Base-by-base conservation (phyloP, 805 yeast species). In the Wickerhamiella nectarea region DNA sequence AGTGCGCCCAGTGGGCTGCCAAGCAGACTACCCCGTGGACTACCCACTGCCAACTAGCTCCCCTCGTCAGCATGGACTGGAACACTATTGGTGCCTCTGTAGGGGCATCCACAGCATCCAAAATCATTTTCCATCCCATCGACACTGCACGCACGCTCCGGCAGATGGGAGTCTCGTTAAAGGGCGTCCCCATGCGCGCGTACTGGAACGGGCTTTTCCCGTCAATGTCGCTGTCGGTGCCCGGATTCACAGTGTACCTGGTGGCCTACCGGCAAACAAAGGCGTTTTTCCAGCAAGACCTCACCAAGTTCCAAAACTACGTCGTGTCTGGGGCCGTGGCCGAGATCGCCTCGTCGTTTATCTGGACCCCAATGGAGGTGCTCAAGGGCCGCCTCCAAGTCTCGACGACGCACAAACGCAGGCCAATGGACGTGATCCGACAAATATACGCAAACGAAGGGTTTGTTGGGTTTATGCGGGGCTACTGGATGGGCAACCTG, bases 391-490 rank as follows among this genome's bases (percentile, higher is more conserved):
- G 69, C 17, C 56, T 65, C 62, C 70, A 66, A 50, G 56, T 66
- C 21, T 51, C 59, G 18, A 48, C 52, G 26, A 21, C 21, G 20
- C 25, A 42, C 15, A 41, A 38, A 26, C 37, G 38, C 18, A 39
- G 43, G 3, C 42, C 52, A 6, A 14, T 34, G 47, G 46, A 47
- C 31, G 50, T 59, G 12, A 38, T 62, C 17, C 39, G 47, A 11
- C 35, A 44, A 11, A 59, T 89, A 24, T 75, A 68, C 55, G 60
- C 59, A 33, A 60, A 64, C 0, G 94, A 83, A 54, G 97, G 96
- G 2, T 18, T 80, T 37, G 64, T 60, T 44, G 97, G 96, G 3
- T 69, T 81, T 50, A 87, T 76, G 64, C 71, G 93, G 51, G 98
- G 98, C 9, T 66, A 66, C 49, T 62, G 64, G 61, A 60, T 66